Conservation (phyloP, 345 rosid genomes). For the Citrus cavaleriei region DNA sequence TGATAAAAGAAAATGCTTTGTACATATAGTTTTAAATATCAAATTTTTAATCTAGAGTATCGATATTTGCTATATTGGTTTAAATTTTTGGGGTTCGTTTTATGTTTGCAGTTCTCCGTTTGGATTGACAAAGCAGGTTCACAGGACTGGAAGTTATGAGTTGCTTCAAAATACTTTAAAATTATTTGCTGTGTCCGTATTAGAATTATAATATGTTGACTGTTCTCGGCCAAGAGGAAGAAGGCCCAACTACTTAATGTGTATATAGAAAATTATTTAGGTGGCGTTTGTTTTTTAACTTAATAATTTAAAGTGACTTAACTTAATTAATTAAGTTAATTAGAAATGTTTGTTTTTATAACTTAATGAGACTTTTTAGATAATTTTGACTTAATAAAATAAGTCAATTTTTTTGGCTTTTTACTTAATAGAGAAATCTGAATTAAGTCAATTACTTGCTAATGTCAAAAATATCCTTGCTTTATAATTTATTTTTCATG, state of each 20-base stretch:
- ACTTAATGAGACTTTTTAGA: too few relatives aligned
- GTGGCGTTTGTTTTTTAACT: too few relatives aligned
- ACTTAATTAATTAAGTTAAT: too few relatives aligned
- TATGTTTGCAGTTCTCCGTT: neutral
- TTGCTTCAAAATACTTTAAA: neutral
- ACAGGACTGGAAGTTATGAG: neutral
- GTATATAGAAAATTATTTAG: too few relatives aligned
- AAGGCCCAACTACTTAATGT: neutral
- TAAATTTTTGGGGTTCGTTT: neutral
- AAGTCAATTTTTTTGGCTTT: too few relatives aligned
- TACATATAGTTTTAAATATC: neutral
- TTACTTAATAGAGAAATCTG: too few relatives aligned
- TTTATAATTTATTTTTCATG: too few relatives aligned
- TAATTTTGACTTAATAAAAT: too few relatives aligned
- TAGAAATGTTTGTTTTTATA: too few relatives aligned
- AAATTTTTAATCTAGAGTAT: neutral
- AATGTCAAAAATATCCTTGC: too few relatives aligned
- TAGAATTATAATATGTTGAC: neutral
- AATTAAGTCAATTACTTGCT: too few relatives aligned
- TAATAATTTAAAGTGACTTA: too few relatives aligned
- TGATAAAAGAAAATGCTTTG: neutral
- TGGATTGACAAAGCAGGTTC: neutral
- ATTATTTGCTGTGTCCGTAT: neutral
- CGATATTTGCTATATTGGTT: neutral
- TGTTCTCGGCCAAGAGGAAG: neutral